Evolutionary conservation across 208 protist genomes (phyloP).

Genomic region (Strigomonas culicis): DNA sequence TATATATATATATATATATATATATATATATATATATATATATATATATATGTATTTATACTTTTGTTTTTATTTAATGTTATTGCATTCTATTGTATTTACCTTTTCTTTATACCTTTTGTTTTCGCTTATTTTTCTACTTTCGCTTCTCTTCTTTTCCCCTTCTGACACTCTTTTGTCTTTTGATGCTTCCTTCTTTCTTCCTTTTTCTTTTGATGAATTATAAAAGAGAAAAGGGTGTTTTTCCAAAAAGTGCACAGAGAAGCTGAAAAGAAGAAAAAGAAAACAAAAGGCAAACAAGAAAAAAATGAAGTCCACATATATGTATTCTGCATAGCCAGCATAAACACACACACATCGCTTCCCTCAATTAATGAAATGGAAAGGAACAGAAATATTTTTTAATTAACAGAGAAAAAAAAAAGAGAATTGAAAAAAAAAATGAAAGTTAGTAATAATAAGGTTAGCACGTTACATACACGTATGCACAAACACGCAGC

Average conservation of each 20-base stretch:
- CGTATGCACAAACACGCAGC: background rate
- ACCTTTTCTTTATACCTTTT: background rate
- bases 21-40: no score
- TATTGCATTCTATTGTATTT: background rate
- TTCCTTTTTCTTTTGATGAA: constrained; percentile 10
- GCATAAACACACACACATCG: no score
- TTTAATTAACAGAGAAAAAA: constrained; percentile 14
- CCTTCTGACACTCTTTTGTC: background rate
- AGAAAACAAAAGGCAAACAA: constrained; percentile 17
- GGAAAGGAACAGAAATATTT: constrained; percentile 21
- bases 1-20: no score
- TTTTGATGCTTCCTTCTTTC: constrained; percentile 12
- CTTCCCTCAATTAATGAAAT: no score
- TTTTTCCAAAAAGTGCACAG: background rate
- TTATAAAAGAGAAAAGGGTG: constrained; percentile 6
- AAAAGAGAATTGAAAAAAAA: constrained; percentile 21
- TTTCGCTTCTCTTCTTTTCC: background rate
- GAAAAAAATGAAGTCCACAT: constrained; percentile 3
- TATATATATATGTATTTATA: background rate
- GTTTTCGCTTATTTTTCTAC: background rate
- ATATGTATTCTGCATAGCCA: no score
- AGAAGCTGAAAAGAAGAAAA: constrained; percentile 17
- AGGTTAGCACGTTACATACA: background rate
- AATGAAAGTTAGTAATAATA: constrained; percentile 13
- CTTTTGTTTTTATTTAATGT: background rate